A percentile compares a stretch with the other conserved stretches of the same genome.
Conservation (phyloP, 345 rosid genomes). For the Euphorbia tirucalli region DNA sequence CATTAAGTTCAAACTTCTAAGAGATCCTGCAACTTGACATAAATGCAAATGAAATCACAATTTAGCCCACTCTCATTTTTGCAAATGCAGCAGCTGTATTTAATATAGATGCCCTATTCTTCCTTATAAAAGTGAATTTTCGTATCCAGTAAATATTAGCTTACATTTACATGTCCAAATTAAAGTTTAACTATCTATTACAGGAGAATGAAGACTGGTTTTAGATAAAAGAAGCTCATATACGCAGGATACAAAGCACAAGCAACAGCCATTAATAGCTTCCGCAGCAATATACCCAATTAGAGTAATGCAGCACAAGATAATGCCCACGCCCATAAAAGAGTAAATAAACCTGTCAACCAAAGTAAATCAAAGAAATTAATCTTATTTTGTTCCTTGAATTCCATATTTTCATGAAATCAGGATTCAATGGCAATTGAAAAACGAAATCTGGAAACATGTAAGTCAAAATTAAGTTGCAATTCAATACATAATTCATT, state of each 20-base stretch:
- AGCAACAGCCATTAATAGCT: slow-evolving; percentile 76
- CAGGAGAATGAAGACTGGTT: not conserved
- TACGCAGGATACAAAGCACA: slow-evolving; percentile 85
- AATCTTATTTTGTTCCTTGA: slow-evolving; percentile 6
- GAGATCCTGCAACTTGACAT: not conserved
- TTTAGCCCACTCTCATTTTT: not conserved
- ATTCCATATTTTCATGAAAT: not conserved
- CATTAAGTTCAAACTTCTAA: not conserved
- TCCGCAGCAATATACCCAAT: slow-evolving; percentile 83
- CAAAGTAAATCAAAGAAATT: slow-evolving; percentile 23
- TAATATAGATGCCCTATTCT: not conserved
- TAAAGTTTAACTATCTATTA: not conserved
- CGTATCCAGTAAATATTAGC: not conserved
- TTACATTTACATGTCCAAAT: not conserved
- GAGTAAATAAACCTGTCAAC: slow-evolving; percentile 90
- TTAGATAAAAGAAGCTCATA: not conserved
- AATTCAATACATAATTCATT: not conserved
- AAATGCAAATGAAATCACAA: not conserved
- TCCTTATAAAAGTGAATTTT: not conserved
- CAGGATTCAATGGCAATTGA: slow-evolving; percentile 5
- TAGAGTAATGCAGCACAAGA: slow-evolving; percentile 59
- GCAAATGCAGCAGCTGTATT: not conserved
- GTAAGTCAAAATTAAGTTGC: not conserved
- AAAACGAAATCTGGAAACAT: not conserved
- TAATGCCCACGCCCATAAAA: slow-evolving; percentile 82